A percentile compares a stretch with the other conserved stretches of the same genome.
Evolutionary conservation across 1,139 yeast genomes (phyloP).

Genomic region (Candida gigantensis): DNA sequence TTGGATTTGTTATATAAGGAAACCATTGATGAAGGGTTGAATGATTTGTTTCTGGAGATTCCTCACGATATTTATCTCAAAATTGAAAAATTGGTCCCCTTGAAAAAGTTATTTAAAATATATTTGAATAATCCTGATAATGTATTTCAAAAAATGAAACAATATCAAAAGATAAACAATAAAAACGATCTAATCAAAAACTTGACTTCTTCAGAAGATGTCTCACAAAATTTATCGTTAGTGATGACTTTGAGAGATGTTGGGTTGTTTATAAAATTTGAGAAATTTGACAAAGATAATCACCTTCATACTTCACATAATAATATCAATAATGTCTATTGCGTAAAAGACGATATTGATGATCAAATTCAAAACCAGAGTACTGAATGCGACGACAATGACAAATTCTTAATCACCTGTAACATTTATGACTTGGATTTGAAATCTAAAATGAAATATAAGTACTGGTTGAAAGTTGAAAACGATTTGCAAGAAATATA

Average conservation of each 20-base stretch:
- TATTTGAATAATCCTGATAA: conserved; percentile 34
- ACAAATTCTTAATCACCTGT: conserved; percentile 34
- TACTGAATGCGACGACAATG: conserved; percentile 2
- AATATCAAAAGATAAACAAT: conserved; percentile 37
- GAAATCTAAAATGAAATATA: conserved; percentile 41
- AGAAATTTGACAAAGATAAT: conserved; percentile 31
- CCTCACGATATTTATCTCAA: conserved; percentile 23
- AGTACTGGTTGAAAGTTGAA: conserved; percentile 46
- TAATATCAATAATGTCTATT: conserved; percentile 33
- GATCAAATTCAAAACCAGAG: background rate
- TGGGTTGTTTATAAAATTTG: conserved; percentile 49
- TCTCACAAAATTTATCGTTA: conserved; percentile 43
- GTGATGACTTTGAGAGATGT: conserved; percentile 61
- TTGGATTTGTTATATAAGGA: conserved; percentile 38
- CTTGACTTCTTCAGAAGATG: conserved; percentile 40
- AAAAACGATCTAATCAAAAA: conserved; percentile 37
- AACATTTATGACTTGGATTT: conserved; percentile 48
- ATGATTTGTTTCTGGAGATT: conserved; percentile 34
- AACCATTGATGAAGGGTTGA: conserved; percentile 35
- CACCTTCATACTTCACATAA: conserved; percentile 37
- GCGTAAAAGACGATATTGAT: conserved; percentile 19
- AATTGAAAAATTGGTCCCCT: conserved; percentile 30
- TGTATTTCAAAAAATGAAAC: conserved; percentile 40
- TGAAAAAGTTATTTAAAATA: conserved; percentile 27
- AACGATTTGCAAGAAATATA: conserved; percentile 35